These are phyloP conservation scores for Trypanosoma vivax DNA, from an alignment of 208 protist genomes.

Conservation along the genomic window DNA sequence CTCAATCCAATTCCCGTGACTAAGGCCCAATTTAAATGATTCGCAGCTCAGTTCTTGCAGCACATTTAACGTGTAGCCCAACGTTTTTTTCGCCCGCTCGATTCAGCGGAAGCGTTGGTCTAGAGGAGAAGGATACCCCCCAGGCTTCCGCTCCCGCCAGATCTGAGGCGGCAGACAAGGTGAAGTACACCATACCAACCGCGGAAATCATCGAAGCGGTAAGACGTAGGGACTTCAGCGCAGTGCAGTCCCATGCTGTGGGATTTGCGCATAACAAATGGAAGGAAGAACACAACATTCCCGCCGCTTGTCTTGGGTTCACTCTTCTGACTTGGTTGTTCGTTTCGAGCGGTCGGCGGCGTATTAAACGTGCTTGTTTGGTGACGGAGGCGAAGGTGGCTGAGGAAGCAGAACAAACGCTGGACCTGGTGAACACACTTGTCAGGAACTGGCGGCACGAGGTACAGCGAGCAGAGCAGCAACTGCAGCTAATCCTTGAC, in stretches of 20 bases:
- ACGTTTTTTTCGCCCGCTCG: too few relatives aligned
- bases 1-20: too few relatives aligned
- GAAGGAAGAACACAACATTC: slow-evolving; percentile 66
- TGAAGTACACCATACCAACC: slow-evolving; percentile 28
- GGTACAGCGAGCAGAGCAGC: slow-evolving; percentile 44
- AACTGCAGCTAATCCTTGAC: slow-evolving; percentile 74
- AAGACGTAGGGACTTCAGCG: slow-evolving; percentile 52
- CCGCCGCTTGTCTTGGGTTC: slow-evolving; percentile 39
- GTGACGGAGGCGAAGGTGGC: slow-evolving; percentile 28
- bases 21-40: too few relatives aligned
- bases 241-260: slow-evolving; percentile 51
- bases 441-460: slow-evolving; percentile 56
- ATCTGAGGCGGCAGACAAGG: slow-evolving; percentile 1
- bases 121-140: background rate
- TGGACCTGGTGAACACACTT: slow-evolving; percentile 38
- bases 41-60: too few relatives aligned
- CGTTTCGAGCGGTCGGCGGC: slow-evolving; percentile 53
- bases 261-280: slow-evolving; percentile 57
- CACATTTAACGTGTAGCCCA: too few relatives aligned
- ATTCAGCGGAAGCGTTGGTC: background rate
- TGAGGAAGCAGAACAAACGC: slow-evolving; percentile 58
- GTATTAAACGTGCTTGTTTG: slow-evolving; percentile 45
- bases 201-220: slow-evolving; percentile 54
- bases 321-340: slow-evolving; percentile 71
- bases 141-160: background rate